Evolutionary conservation across 176 grass and related monocot genomes (phyloP).

Genomic region (Neostapfia colusana): DNA sequence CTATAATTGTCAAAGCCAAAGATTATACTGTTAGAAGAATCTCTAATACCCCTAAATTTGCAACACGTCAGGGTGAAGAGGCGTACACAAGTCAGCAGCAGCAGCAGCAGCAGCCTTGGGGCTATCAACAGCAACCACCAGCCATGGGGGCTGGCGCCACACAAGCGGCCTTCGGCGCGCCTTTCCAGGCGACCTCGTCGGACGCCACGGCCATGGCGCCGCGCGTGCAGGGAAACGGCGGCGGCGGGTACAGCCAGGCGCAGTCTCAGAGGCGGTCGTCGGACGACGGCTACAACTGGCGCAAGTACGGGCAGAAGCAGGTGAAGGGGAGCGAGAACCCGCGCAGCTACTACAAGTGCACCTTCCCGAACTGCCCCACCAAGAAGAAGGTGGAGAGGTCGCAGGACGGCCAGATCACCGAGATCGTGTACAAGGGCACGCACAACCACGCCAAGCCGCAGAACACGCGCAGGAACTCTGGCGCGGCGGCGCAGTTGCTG

Average conservation of each 20-base stretch:
- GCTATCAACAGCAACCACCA: slow-evolving; percentile 42
- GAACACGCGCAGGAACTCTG: slow-evolving; percentile 55
- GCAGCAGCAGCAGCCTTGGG: slow-evolving; percentile 50
- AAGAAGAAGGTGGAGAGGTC: slow-evolving; percentile 98
- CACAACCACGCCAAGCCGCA: slow-evolving; percentile 90
- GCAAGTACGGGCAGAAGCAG: slow-evolving; percentile 99
- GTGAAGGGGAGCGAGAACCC: slow-evolving; percentile 97
- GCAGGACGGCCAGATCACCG: slow-evolving; percentile 87
- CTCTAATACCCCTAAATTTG: slow-evolving; percentile 22
- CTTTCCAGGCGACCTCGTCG: slow-evolving; percentile 48
- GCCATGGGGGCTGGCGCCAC: slow-evolving; percentile 46
- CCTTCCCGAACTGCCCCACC: slow-evolving; percentile 79
- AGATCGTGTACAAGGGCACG: slow-evolving; percentile 94
- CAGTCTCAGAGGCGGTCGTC: slow-evolving; percentile 55
- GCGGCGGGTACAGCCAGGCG: slow-evolving; percentile 31
- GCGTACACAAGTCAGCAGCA: slow-evolving; percentile 46
- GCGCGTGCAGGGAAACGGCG: slow-evolving; percentile 2
- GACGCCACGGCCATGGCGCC: slow-evolving; percentile 14
- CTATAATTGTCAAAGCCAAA: slow-evolving; percentile 13
- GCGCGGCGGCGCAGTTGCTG: slow-evolving; percentile 29
- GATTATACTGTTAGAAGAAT: background rate
- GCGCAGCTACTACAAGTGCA: slow-evolving; percentile 99
- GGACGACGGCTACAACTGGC: slow-evolving; percentile 97
- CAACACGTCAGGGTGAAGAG: slow-evolving; percentile 39
- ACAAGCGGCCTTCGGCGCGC: slow-evolving; percentile 29